Evolutionary conservation across 345 rosid genomes (phyloP).

Genomic region (Viola odorata): DNA sequence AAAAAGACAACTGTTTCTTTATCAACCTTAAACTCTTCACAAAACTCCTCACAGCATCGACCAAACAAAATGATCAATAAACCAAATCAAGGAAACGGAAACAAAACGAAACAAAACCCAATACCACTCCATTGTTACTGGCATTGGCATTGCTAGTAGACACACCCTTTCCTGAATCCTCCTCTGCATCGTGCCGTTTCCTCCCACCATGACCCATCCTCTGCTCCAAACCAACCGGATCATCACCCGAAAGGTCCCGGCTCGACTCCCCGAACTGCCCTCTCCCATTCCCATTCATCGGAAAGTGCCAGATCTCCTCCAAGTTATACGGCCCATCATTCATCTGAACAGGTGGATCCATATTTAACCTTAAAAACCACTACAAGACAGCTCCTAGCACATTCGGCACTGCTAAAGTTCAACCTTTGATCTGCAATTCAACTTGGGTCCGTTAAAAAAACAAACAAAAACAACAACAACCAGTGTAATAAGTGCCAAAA

Average conservation of each 20-base stretch:
- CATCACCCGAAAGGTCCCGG: conserved; percentile 30
- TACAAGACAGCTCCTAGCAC: too few species aligned
- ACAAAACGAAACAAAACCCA: conserved; percentile 4
- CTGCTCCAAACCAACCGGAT: conserved; percentile 39
- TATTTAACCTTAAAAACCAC: conserved; percentile 1
- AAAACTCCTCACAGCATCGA: not conserved
- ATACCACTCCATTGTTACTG: conserved; percentile 37
- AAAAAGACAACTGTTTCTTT: too few species aligned
- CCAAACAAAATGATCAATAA: not conserved
- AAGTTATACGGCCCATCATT: conserved; percentile 46
- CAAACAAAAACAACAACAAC: too few species aligned
- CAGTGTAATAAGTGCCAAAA: too few species aligned
- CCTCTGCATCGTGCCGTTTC: conserved; percentile 51
- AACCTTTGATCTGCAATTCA: too few species aligned
- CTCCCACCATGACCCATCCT: conserved; percentile 31
- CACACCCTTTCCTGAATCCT: conserved; percentile 39
- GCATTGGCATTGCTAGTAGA: conserved; percentile 44
- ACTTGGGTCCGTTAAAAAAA: too few species aligned
- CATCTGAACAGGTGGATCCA: conserved; percentile 77
- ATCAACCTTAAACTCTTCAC: too few species aligned
- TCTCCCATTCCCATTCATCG: conserved; percentile 36
- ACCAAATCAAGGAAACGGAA: not conserved
- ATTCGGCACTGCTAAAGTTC: too few species aligned
- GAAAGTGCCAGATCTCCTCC: conserved; percentile 82
- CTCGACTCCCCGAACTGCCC: conserved; percentile 33